These are phyloP conservation scores for Nemania serpens DNA, from an alignment of 2,329 filamentous ascomycete genomes.

Conservation along the genomic window DNA sequence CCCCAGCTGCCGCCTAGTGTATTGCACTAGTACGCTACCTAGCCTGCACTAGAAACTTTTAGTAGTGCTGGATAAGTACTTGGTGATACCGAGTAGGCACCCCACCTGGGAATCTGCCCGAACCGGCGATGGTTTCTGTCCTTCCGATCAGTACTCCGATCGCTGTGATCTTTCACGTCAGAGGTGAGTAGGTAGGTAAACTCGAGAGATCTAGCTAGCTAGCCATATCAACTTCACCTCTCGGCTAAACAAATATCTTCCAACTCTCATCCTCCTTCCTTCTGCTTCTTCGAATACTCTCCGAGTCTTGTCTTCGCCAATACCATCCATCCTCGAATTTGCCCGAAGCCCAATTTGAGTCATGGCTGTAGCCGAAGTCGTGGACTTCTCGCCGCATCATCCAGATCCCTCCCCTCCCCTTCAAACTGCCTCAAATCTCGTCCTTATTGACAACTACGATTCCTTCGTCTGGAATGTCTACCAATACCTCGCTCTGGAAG, in stretches of 20 bases:
- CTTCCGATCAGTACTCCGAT: slow-evolving; percentile 11
- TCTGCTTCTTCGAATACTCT: no score
- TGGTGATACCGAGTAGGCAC: slow-evolving; percentile 3
- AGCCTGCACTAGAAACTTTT: no score
- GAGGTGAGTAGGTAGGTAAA: neutral
- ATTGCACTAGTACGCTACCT: neutral
- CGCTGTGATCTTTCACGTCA: neutral
- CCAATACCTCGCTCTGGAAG: slow-evolving; percentile 96
- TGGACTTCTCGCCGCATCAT: slow-evolving; percentile 87
- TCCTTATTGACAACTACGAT: slow-evolving; percentile 99
- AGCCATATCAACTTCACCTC: neutral
- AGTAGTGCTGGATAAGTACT: no score
- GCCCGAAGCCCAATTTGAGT: slow-evolving; percentile 9
- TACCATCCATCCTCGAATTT: neutral
- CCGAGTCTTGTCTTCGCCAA: neutral
- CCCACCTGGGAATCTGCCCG: slow-evolving; percentile 22
- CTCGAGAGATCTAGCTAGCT: neutral
- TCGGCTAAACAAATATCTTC: neutral
- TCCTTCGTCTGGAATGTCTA: slow-evolving; percentile 99
- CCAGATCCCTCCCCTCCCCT: slow-evolving; percentile 75
- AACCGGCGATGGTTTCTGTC: slow-evolving; percentile 18
- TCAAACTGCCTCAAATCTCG: slow-evolving; percentile 81
- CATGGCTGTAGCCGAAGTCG: slow-evolving; percentile 57
- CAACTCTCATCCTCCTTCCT: neutral
- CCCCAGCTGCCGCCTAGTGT: neutral